Percentiles rank a stretch among this genome's conserved stretches.
Evolutionary conservation across 768 basidiomycete genomes (phyloP).

Genomic region (Mycena alexandri): DNA sequence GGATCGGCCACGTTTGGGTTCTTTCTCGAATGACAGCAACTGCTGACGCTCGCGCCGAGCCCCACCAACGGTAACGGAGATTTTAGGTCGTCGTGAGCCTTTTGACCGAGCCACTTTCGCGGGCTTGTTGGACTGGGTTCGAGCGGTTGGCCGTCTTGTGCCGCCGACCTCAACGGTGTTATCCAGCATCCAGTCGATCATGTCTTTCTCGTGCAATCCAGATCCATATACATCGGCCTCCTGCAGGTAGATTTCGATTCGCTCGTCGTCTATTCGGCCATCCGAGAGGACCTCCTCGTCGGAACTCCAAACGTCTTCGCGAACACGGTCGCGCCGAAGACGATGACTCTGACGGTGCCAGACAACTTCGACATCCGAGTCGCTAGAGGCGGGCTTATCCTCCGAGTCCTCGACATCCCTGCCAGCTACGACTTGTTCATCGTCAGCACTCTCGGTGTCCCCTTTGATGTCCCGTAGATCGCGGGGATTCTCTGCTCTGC

Average conservation of each 20-base stretch:
- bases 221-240: conserved; percentile 38
- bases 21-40: conserved; percentile 41
- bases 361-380: conserved; percentile 40
- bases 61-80: conserved; percentile 56
- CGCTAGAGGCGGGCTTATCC: conserved; percentile 21
- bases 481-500: conserved; percentile 48
- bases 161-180: conserved; percentile 52
- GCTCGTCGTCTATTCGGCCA: conserved; percentile 42
- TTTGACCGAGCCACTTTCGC: conserved; percentile 27
- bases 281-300: conserved; percentile 41
- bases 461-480: conserved; percentile 62
- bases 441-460: conserved; percentile 73
- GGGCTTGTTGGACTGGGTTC: conserved; percentile 23
- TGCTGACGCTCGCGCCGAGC: conserved; percentile 54
- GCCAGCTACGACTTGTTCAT: conserved; percentile 34
- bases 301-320: conserved; percentile 33
- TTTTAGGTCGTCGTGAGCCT: conserved; percentile 36
- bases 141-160: conserved; percentile 36
- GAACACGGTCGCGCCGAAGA: conserved; percentile 19
- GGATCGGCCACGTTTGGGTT: conserved; percentile 34
- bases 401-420: conserved; percentile 29
- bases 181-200: conserved; percentile 80
- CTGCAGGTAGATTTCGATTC: conserved; percentile 51
- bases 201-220: conserved; percentile 56
- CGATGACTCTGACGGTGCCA: conserved; percentile 39